Evolutionary conservation across 129 eudicot genomes (phyloP), one percentile per base, ranked within the genome.

Genomic region (Ambrosia artemisiifolia): DNA sequence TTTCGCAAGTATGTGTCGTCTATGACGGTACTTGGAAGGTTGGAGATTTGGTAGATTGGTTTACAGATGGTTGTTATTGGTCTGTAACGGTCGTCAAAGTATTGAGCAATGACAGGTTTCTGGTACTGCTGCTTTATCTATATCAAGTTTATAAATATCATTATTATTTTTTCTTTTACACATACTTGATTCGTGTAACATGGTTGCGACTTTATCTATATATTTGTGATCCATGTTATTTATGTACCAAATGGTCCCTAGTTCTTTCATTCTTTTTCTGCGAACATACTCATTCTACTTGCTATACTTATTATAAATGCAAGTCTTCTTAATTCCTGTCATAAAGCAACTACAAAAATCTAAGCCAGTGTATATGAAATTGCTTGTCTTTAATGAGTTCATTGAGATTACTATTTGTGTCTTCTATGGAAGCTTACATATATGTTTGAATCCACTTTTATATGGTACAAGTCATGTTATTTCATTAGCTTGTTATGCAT

Each of bases 41-140:
- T 67, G 96, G 87, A 7, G 84, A 90, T 75, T 44, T 83, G 71
- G 94, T 90, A 16, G 96, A 90, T 47, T 81, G 87, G 94, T 69
- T 11, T 62, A 3, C 17, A 6, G 76, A 65, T 20, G 74, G 42
- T 51, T 79, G 84, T 81, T 85, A 65, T 68, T 90, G 96, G 96
- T 76, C 85, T 14, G 94, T 87, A 71, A 81, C 46, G 67, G 71
- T 90, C 20, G 74, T 70, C 57, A 40, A 81, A 62, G 59, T 85
- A 47, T 56, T 80, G 57, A 84, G 76, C 35, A 64, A 76, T 11
- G 85, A 67, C 50, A 74, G 65, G 79, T 85, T 85, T 73, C 12
- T 79, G 96, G 96, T 90, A 87, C 40, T 24, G 53, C 30, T 10
- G 32, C 12, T 73, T 17, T 2, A 13, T 49, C 14, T n/a, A 49